A percentile compares a stretch with the other conserved stretches of the same genome.
Evolutionary conservation across 148 eudicot genomes (phyloP).

Genomic region (Talinum fruticosum): DNA sequence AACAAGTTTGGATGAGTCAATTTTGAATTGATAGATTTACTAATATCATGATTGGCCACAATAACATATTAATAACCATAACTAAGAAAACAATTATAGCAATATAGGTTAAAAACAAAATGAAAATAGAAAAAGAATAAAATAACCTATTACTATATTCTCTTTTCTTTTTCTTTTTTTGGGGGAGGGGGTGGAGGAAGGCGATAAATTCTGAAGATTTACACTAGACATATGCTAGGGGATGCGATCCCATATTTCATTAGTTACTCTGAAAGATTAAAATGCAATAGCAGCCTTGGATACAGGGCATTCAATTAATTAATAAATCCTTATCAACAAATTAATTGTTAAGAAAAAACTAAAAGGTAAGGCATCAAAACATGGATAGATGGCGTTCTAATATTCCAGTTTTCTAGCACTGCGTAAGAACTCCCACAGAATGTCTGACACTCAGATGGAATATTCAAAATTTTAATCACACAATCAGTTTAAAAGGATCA

Average conservation of each 20-base stretch:
- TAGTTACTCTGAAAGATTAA: not conserved
- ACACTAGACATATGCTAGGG: not conserved
- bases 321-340: too few relatives aligned
- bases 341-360: not conserved
- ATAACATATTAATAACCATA: too few relatives aligned
- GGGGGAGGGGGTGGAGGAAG: not conserved
- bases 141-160: too few relatives aligned
- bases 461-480: not conserved
- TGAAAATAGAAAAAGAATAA: not conserved
- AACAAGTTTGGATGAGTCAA: not conserved
- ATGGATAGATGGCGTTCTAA: not conserved
- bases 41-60: not conserved
- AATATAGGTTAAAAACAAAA: not conserved
- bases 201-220: not conserved
- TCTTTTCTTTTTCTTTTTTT: too few relatives aligned
- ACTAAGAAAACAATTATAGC: not conserved
- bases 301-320: not conserved
- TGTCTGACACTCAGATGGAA: not conserved
- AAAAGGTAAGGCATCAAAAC: not conserved
- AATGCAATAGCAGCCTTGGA: not conserved
- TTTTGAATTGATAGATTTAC: not conserved
- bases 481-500: not conserved
- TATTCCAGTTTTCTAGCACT: not conserved
- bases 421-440: not conserved
- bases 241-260: not conserved